Percentiles rank a stretch among this genome's conserved stretches.
phyloP scores from a whole-genome alignment of 805 yeast genomes.

The Lachancea mirantina region DNA sequence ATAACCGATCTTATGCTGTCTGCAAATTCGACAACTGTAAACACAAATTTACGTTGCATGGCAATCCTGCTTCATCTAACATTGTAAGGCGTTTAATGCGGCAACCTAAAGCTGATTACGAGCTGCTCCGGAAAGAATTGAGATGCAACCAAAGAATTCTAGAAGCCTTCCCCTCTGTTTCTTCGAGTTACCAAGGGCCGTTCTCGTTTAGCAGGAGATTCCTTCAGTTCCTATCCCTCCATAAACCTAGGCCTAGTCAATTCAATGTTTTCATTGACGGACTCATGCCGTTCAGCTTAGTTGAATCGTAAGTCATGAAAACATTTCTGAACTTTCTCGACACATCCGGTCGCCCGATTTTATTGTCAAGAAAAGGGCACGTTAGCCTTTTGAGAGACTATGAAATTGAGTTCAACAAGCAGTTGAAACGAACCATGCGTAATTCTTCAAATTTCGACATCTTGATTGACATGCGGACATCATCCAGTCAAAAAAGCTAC shows the following conservation, averaged over 20 bases:
- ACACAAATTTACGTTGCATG: constrained; percentile 7
- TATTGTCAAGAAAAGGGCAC: constrained; percentile 7
- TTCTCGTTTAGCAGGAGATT: constrained; percentile 8
- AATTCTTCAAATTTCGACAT: constrained; percentile 10
- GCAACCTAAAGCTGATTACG: constrained; percentile 9
- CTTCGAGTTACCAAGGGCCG: constrained; percentile 5
- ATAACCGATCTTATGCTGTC: constrained; percentile 8
- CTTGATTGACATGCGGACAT: constrained; percentile 9
- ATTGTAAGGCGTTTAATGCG: constrained; percentile 9
- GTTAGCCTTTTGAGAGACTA: constrained; percentile 8
- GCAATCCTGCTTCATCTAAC: constrained; percentile 11
- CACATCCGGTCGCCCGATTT: constrained; percentile 2
- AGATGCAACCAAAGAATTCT: constrained; percentile 1
- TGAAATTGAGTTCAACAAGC: constrained; percentile 8
- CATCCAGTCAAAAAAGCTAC: constrained; percentile 9
- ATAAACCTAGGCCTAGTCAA: constrained; percentile 6
- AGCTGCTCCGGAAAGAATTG: constrained; percentile 6
- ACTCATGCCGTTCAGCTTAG: constrained; percentile 3
- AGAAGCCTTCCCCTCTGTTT: constrained; percentile 4
- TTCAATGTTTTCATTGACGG: constrained; percentile 7
- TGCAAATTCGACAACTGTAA: constrained; percentile 10
- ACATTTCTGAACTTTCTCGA: background rate
- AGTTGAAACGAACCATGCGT: constrained; percentile 6
- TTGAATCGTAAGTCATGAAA: constrained; percentile 4
- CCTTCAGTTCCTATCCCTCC: constrained; percentile 2